Percentiles rank a stretch among this genome's conserved stretches.
Conservation (phyloP, 1,139 yeast species). For the Pichia sp. region DNA sequence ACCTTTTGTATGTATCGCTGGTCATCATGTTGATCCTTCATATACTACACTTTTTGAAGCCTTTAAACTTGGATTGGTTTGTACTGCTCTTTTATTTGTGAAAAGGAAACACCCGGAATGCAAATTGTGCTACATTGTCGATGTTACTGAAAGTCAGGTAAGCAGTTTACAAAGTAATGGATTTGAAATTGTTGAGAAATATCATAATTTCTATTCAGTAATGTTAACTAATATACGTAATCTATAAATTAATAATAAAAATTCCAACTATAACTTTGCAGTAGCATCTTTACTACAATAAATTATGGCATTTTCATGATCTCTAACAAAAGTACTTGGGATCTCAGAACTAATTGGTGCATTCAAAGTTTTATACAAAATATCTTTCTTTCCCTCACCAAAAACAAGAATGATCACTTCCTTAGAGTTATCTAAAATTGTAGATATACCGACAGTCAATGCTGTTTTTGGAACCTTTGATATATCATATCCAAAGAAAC, state of each 20-base stretch:
- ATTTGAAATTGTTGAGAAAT: slow-evolving; percentile 9
- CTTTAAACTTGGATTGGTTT: slow-evolving; percentile 51
- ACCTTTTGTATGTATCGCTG: slow-evolving; percentile 45
- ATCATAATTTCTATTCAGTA: slow-evolving; percentile 10
- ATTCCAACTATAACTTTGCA: not conserved
- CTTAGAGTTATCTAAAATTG: slow-evolving; percentile 51
- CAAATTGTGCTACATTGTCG: slow-evolving; percentile 22
- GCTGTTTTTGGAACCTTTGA: slow-evolving; percentile 49
- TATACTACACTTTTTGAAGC: slow-evolving; percentile 50
- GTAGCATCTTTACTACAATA: slow-evolving; percentile 34
- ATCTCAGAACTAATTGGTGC: slow-evolving; percentile 34
- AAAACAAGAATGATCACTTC: slow-evolving; percentile 45
- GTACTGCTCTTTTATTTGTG: slow-evolving; percentile 53
- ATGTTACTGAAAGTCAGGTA: slow-evolving; percentile 12
- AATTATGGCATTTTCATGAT: slow-evolving; percentile 38
- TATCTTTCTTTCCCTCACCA: slow-evolving; percentile 39
- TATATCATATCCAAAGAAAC: slow-evolving; percentile 44
- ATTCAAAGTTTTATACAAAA: slow-evolving; percentile 38
- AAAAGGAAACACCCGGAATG: slow-evolving; percentile 26
- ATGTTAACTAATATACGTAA: not conserved
- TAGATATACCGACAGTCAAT: slow-evolving; percentile 53
- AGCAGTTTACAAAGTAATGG: slow-evolving; percentile 14
- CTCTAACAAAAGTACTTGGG: slow-evolving; percentile 44
- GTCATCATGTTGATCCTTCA: slow-evolving; percentile 50
- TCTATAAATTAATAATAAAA: not conserved